phyloP scores from a whole-genome alignment of 129 eudicot species.

The Glebionis coronaria region DNA sequence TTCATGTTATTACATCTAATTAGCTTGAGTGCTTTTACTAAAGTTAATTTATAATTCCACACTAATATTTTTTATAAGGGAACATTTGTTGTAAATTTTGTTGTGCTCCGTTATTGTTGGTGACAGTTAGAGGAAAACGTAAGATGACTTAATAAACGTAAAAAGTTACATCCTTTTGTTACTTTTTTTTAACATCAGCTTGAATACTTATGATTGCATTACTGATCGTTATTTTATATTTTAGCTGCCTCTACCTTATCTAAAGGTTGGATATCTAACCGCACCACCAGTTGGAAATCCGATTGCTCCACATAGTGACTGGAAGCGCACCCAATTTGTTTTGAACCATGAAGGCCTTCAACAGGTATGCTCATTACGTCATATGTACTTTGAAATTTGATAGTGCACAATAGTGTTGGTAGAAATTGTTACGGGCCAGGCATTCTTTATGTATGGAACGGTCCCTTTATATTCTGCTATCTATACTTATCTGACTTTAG shows the following conservation, averaged over 20 bases:
- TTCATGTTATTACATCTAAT: neutral
- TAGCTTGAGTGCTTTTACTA: neutral
- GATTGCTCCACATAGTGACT: slow-evolving; percentile 84
- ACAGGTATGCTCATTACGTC: slow-evolving; percentile 45
- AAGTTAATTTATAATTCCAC: neutral
- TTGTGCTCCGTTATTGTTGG: too few relatives aligned
- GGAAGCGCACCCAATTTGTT: slow-evolving; percentile 83
- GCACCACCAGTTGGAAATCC: slow-evolving; percentile 84
- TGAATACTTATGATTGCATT: slow-evolving; percentile 5
- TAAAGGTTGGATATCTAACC: slow-evolving; percentile 91
- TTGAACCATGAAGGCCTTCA: slow-evolving; percentile 88
- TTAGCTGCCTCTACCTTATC: slow-evolving; percentile 91
- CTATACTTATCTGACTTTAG: neutral
- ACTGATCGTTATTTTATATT: slow-evolving; percentile 22
- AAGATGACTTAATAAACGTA: too few relatives aligned
- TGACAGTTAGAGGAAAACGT: too few relatives aligned
- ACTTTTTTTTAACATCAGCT: neutral
- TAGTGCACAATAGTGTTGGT: neutral
- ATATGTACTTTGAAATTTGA: neutral
- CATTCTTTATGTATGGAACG: neutral
- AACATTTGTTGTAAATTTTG: too few relatives aligned
- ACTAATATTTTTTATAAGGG: too few relatives aligned
- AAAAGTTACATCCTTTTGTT: too few relatives aligned
- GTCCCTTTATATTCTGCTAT: neutral
- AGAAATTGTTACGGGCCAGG: neutral